phyloP scores from a whole-genome alignment of 2,329 filamentous ascomycete species.

The Xylariaceae sp. region DNA sequence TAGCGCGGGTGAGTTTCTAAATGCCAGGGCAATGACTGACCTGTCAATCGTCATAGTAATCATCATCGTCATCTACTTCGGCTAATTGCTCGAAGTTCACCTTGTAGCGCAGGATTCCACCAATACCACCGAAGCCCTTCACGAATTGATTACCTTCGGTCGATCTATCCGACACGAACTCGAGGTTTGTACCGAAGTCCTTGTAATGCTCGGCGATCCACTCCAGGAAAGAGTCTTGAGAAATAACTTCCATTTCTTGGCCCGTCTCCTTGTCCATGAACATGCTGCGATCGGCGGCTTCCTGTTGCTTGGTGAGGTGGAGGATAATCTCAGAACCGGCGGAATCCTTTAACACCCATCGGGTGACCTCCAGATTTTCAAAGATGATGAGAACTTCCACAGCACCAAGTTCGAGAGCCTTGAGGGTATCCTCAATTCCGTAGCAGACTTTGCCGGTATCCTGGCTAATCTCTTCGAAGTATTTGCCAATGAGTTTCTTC shows the following conservation, averaged over 20 bases:
- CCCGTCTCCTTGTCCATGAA: slow-evolving; percentile 96
- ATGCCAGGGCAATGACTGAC: slow-evolving; percentile 24
- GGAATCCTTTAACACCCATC: slow-evolving; percentile 82
- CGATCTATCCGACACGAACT: slow-evolving; percentile 96
- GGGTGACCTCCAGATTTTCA: slow-evolving; percentile 92
- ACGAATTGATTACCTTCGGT: slow-evolving; percentile 99
- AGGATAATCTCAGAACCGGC: slow-evolving; percentile 68
- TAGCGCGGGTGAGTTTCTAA: slow-evolving; percentile 14
- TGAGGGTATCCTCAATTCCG: slow-evolving; percentile 94
- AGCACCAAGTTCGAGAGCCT: slow-evolving; percentile 91
- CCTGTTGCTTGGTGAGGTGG: slow-evolving; percentile 84
- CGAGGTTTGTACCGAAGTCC: slow-evolving; percentile 90
- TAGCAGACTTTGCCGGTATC: slow-evolving; percentile 97
- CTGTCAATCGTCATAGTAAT: slow-evolving; percentile 70
- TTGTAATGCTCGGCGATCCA: slow-evolving; percentile 99
- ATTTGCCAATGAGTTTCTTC: slow-evolving; percentile 98
- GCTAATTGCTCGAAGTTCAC: slow-evolving; percentile 99
- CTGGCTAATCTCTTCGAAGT: slow-evolving; percentile 98
- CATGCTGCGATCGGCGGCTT: slow-evolving; percentile 66
- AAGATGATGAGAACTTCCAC: slow-evolving; percentile 94
- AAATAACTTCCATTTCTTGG: slow-evolving; percentile 92
- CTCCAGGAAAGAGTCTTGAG: slow-evolving; percentile 91
- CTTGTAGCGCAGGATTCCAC: slow-evolving; percentile 96
- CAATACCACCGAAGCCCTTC: slow-evolving; percentile 98
- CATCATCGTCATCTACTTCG: slow-evolving; percentile 85